These are phyloP conservation scores for Umbellularia californica DNA, from an alignment of 164 flowering plant species.

Conservation along the genomic window DNA sequence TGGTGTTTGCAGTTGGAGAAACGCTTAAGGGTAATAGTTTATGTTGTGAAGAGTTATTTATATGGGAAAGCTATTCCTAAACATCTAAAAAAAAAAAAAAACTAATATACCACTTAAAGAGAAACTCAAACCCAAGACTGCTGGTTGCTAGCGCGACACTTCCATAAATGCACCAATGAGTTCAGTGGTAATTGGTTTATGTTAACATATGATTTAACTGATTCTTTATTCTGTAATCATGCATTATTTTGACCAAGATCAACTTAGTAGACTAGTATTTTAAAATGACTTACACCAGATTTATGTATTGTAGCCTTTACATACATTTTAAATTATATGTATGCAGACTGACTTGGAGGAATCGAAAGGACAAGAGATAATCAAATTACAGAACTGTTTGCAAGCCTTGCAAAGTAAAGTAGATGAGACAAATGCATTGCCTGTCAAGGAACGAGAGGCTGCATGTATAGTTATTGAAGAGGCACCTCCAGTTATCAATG, in stretches of 20 bases:
- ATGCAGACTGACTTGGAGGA: slow-evolving; percentile 70
- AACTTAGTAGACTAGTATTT: background rate
- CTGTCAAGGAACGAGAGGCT: slow-evolving; percentile 48
- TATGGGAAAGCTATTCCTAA: background rate
- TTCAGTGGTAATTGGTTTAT: background rate
- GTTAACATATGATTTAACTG: background rate
- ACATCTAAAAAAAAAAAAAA: background rate
- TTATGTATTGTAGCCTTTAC: background rate
- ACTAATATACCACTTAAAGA: background rate
- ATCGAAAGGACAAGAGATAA: slow-evolving; percentile 50
- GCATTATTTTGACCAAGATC: background rate
- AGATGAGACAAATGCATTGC: slow-evolving; percentile 48
- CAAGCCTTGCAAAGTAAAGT: slow-evolving; percentile 41
- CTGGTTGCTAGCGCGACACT: background rate
- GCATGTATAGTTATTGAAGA: slow-evolving; percentile 52
- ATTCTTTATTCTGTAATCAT: background rate
- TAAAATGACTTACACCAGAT: background rate
- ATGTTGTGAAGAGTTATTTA: background rate
- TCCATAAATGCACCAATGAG: background rate
- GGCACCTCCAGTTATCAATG: slow-evolving; percentile 42
- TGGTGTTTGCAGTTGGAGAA: slow-evolving; percentile 89
- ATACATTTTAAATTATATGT: background rate
- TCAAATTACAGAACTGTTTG: slow-evolving; percentile 41
- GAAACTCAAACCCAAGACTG: slow-evolving; percentile 1
- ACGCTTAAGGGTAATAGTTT: slow-evolving; percentile 24